These are phyloP conservation scores for Fragaria iinumae DNA, from an alignment of 306 rosid species.

Conservation along the genomic window DNA sequence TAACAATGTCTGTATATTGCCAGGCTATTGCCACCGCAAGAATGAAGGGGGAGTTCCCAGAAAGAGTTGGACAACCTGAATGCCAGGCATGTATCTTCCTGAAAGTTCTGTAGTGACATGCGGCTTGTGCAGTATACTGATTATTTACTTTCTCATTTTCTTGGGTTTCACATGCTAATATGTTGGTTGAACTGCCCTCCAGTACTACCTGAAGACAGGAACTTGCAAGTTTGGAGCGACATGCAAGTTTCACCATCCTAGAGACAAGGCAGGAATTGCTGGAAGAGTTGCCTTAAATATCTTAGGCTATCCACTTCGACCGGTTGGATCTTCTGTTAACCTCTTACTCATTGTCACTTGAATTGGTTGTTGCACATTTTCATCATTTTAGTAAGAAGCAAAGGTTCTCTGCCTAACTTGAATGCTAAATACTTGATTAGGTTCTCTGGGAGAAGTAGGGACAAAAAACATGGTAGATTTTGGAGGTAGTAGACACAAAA, in stretches of 20 bases:
- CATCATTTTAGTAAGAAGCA: slow-evolving; percentile 9
- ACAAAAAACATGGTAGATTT: neutral
- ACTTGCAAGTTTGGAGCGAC: slow-evolving; percentile 99
- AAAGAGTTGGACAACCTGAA: slow-evolving; percentile 94
- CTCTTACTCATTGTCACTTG: slow-evolving; percentile 24
- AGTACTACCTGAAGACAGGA: slow-evolving; percentile 94
- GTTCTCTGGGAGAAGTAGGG: neutral
- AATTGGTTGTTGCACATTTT: slow-evolving; percentile 23
- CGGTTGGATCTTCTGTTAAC: slow-evolving; percentile 52
- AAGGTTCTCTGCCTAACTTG: slow-evolving; percentile 18
- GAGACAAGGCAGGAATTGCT: slow-evolving; percentile 92
- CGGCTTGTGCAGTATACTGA: neutral
- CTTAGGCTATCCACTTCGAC: slow-evolving; percentile 94
- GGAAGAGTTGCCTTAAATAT: slow-evolving; percentile 92
- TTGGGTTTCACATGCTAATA: slow-evolving; percentile 5
- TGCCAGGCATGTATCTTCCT: slow-evolving; percentile 82
- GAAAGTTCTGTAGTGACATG: neutral
- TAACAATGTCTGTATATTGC: slow-evolving; percentile 20
- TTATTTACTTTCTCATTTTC: neutral
- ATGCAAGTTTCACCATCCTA: slow-evolving; percentile 95
- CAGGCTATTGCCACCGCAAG: slow-evolving; percentile 98
- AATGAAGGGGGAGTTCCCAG: slow-evolving; percentile 98
- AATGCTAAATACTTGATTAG: neutral
- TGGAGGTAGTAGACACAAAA: neutral
- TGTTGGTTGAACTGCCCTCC: slow-evolving; percentile 38